Conservation (phyloP, 805 yeast species). For the Allodekkera sacchari region DNA sequence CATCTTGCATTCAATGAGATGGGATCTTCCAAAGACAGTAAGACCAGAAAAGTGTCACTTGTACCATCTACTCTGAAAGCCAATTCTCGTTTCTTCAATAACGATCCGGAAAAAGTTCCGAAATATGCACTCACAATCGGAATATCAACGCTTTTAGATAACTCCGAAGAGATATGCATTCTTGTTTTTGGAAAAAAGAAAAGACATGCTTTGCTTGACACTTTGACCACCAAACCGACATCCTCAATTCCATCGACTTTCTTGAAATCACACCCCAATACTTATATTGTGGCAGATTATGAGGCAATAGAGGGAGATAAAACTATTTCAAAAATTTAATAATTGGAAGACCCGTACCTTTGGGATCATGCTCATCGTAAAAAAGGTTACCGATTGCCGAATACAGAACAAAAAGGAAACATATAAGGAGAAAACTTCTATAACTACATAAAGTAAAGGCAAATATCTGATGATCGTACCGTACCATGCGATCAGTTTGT, state of each 20-base stretch:
- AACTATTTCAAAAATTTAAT: too few species aligned
- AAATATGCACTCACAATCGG: constrained; percentile 46
- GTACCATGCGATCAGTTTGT: too few species aligned
- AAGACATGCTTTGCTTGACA: constrained; percentile 37
- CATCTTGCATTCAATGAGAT: constrained; percentile 55
- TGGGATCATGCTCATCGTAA: too few species aligned
- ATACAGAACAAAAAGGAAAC: too few species aligned
- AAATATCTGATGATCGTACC: too few species aligned
- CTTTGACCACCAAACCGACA: constrained; percentile 33
- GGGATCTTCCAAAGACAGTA: constrained; percentile 38
- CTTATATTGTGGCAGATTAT: constrained; percentile 37
- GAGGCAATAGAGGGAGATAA: constrained; percentile 30
- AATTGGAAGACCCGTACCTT: too few species aligned
- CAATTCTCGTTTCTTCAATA: constrained; percentile 43
- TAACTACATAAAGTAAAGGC: too few species aligned
- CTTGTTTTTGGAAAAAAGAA: constrained; percentile 44
- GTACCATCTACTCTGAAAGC: constrained; percentile 45
- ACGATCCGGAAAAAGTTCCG: constrained; percentile 41
- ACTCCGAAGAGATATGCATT: constrained; percentile 42
- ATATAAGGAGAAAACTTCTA: too few species aligned
- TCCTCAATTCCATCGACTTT: constrained; percentile 41
- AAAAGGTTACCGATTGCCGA: too few species aligned
- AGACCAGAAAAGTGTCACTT: constrained; percentile 38
- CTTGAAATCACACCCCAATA: constrained; percentile 39
- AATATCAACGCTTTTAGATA: constrained; percentile 47